phyloP scores from a whole-genome alignment of 139 green algal species.

The Nannochloris sp. region DNA sequence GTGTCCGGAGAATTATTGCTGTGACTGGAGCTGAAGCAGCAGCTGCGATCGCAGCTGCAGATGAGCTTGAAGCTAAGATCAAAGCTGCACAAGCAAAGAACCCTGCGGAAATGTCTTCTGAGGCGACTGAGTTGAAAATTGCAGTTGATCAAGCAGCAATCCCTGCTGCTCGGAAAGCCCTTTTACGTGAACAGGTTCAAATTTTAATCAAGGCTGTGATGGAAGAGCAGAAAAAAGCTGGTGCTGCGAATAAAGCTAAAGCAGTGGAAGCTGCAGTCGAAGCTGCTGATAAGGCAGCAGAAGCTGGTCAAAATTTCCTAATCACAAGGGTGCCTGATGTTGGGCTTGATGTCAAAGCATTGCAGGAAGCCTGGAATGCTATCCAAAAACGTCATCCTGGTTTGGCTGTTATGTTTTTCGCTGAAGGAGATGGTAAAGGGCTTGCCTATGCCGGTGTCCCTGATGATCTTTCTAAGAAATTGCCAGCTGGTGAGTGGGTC shows the following conservation, averaged over 20 bases:
- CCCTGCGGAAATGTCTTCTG: conserved; percentile 31
- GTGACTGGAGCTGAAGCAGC: conserved; percentile 70
- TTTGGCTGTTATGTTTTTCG: conserved; percentile 61
- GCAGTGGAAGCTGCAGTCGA: conserved; percentile 36
- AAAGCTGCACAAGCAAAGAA: conserved; percentile 25
- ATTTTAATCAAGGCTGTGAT: conserved; percentile 55
- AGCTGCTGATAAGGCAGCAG: conserved; percentile 11
- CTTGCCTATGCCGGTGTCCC: conserved; percentile 69
- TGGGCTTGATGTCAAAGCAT: conserved; percentile 61
- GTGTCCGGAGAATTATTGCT: conserved; percentile 69
- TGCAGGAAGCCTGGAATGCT: conserved; percentile 55
- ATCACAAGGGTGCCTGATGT: conserved; percentile 44
- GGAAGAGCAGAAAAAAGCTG: conserved; percentile 65
- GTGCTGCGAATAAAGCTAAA: conserved; percentile 59
- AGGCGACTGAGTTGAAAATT: conserved; percentile 46
- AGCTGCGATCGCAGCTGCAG: conserved; percentile 54
- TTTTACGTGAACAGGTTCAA: conserved; percentile 56
- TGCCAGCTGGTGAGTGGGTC: conserved; percentile 59
- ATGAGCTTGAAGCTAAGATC: conserved; percentile 48
- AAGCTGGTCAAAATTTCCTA: conserved; percentile 21
- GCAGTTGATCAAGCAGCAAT: conserved; percentile 60
- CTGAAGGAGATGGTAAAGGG: conserved; percentile 60
- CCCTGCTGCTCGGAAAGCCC: conserved; percentile 57
- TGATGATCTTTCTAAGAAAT: conserved; percentile 36
- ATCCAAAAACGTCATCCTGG: conserved; percentile 43